Percentiles rank a stretch among this genome's conserved stretches.
phyloP scores from a whole-genome alignment of 2,329 filamentous ascomycete genomes.

The Pseudocercospora vitis region DNA sequence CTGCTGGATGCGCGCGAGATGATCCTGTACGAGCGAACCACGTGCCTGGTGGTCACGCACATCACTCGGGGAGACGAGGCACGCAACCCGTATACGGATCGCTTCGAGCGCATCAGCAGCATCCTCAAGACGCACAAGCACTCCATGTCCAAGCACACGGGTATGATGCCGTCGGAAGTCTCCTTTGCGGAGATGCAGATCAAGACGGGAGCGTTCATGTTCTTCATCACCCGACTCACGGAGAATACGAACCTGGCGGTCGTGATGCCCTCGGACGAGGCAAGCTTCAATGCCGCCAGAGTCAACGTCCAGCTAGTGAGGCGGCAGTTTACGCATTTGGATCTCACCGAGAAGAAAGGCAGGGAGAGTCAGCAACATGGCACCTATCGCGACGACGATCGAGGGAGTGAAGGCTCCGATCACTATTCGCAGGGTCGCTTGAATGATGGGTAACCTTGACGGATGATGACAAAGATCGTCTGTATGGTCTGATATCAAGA shows the following conservation, averaged over 20 bases:
- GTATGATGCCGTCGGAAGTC: constrained; percentile 76
- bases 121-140: constrained; percentile 99
- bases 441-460: constrained; percentile 20
- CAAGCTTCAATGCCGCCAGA: constrained; percentile 84
- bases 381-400: constrained; percentile 21
- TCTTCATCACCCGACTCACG: constrained; percentile 93
- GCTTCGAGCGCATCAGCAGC: constrained; percentile 91
- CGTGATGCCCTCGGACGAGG: constrained; percentile 85
- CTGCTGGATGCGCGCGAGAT: constrained; percentile 92
- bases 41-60: constrained; percentile 92
- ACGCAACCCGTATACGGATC: constrained; percentile 82
- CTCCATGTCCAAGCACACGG: constrained; percentile 68
- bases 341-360: constrained; percentile 45
- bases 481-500: neutral
- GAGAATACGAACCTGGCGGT: constrained; percentile 97
- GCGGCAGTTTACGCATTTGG: constrained; percentile 71
- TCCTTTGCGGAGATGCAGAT: constrained; percentile 80
- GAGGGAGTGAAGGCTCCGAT: constrained; percentile 23
- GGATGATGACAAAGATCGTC: neutral
- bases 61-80: constrained; percentile 75
- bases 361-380: constrained; percentile 27
- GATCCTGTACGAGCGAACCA: constrained; percentile 90
- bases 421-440: constrained; percentile 12
- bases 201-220: constrained; percentile 78
- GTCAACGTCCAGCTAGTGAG: constrained; percentile 86